Base-by-base conservation (phyloP, 2,329 filamentous ascomycete genomes). In the Cadophora luteo-olivacea region DNA sequence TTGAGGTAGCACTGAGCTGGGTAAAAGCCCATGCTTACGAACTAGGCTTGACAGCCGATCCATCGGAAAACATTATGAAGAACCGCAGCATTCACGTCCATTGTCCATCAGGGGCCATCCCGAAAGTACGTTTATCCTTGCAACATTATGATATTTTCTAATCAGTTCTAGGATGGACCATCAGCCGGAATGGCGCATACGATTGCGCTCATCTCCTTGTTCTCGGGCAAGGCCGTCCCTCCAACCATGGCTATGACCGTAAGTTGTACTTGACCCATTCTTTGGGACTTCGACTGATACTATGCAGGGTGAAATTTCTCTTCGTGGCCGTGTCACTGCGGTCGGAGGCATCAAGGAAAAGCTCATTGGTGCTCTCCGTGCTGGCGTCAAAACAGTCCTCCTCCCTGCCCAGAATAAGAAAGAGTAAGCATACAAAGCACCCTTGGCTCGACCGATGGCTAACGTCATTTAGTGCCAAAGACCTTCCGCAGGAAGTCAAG, bases 321-420 rank as follows among this genome's bases (percentile, higher is more conserved):
- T 99, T 32, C 88, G 96, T 52, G 96, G 96, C 25, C 89, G 94
- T 72, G 92, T 99, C 67, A 93, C 96, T 81, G 93, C 95, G 32
- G 96, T 99, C 45, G 96, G 96, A 64, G 96, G 96, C 22, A 98
- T 99, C 82, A 97, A 98, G 82, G 95, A 99, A 87, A 99, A 99
- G 81, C 85, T 98, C 64, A 98, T 99, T 77, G 96, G 96, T 25
- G 96, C 96, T 9, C 84, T 97, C 77, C 87, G 95, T 66, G 96
- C 96, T 1, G 96, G 96, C 33, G 95, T 99, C 70, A 97, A 97
- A 85, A 95, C 93, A 38, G 95, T 99, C 8, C 80, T 99, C 69
- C 83, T 99, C 8, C 96, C 96, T 3, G 87, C 91, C 38, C 91
- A 92, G 74, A 99, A 99, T 79, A 87, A 90, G 72, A 98, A 98